Conservation (phyloP, 345 rosid genomes). For the Sonneratia alba region DNA sequence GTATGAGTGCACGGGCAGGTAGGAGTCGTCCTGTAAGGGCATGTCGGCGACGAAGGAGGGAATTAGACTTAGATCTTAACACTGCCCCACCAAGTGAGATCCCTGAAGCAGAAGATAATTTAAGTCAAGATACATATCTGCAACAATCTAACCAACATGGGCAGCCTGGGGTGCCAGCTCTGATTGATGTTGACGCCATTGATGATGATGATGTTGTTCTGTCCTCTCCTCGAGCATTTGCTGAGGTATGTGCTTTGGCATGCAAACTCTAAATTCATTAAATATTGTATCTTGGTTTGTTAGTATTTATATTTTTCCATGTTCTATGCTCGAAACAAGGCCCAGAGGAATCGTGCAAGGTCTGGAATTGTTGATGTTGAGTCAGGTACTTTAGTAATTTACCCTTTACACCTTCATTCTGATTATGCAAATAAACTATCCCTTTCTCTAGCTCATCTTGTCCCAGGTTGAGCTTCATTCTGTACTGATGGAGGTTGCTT, state of each 20-base stretch:
- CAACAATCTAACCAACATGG: neutral
- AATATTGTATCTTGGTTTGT: neutral
- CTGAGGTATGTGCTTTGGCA: conserved; percentile 35
- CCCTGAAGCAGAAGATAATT: conserved; percentile 48
- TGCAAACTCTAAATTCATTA: neutral
- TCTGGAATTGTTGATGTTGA: conserved; percentile 50
- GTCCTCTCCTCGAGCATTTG: conserved; percentile 70
- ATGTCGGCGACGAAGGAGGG: conserved; percentile 39
- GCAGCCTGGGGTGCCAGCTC: conserved; percentile 12
- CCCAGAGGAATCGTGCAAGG: conserved; percentile 37
- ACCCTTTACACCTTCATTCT: neutral
- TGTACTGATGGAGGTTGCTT: neutral
- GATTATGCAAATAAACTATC: neutral
- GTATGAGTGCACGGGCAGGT: conserved; percentile 33
- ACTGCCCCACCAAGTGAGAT: conserved; percentile 37
- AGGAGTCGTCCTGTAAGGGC: conserved; percentile 35
- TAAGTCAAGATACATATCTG: conserved; percentile 14
- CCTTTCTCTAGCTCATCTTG: neutral
- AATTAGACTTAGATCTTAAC: conserved; percentile 31
- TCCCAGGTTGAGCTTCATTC: neutral
- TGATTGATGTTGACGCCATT: conserved; percentile 63
- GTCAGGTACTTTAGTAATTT: conserved; percentile 35
- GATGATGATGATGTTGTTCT: conserved; percentile 46
- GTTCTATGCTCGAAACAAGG: conserved; percentile 63
- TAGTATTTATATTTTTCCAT: conserved; percentile 6